Evolutionary conservation across 139 green algal genomes (phyloP), one percentile per base, ranked within the genome.

Genomic region (Coccomyxa sp.): DNA sequence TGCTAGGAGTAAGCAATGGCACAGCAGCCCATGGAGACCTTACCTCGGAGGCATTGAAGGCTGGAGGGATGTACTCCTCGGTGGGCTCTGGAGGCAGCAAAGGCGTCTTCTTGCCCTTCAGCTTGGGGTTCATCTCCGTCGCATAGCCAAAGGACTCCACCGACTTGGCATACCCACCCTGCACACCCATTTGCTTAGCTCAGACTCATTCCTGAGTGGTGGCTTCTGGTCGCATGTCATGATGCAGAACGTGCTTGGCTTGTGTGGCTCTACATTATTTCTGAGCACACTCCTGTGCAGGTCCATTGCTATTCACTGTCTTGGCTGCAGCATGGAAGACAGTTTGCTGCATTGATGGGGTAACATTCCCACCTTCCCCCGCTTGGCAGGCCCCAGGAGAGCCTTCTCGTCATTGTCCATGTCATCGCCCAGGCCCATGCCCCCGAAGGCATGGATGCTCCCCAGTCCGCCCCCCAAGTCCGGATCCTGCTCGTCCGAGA

Each of bases 41-140:
- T n/a, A n/a, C n/a, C n/a, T 36, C 70, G 24, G 73, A 27, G 40
- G 44, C 36, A 71, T 82, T 78, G 78, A 82, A 82, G 33, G 78
- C 44, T 8, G 71, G 35, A 39, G 78, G 68, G 24, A 41, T 68
- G 37, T 74, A 82, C 29, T 75, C 70, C 27, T 82, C 78, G 8
- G 58, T 27, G 18, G 50, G 33, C 27, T 74, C 36, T 36, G 73
- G 50, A 9, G 73, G 70, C 7, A 78, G 74, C 41, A 35, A 12
- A 9, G 74, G 74, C 41, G 41, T 29, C 41, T 70, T 40, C 74
- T 78, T 78, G 74, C 74, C 41, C 31, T 41, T 39, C 41, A 78
- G 74, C 74, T 78, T 78, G 41, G 74, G 74, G 41, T 78, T 78
- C 74, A 78, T 78, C 74, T 78, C 74, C 1, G 24, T 39, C 38